phyloP scores from a whole-genome alignment of 768 basidiomycete species.

The Cystofilobasidium capitatum region DNA sequence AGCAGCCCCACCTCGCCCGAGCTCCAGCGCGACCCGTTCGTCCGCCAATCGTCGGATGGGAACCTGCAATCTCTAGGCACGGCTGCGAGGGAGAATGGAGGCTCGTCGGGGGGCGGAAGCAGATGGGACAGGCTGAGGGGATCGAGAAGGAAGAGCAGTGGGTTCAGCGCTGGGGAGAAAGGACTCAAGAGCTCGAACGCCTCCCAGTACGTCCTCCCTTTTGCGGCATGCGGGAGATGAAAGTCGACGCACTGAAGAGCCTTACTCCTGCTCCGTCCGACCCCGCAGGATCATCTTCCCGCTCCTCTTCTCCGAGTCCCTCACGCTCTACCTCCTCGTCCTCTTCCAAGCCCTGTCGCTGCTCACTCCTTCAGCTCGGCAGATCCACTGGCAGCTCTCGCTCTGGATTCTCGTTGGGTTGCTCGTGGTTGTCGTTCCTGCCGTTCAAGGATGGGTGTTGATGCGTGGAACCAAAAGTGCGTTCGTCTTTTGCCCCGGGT shows the following conservation, averaged over 20 bases:
- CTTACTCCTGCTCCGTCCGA: not conserved
- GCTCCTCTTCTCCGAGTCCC: constrained; percentile 63
- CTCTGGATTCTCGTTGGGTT: constrained; percentile 52
- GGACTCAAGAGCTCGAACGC: too few species aligned
- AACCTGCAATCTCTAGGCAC: not conserved
- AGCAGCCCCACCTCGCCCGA: too few species aligned
- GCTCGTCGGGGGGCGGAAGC: not conserved
- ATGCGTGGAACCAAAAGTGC: constrained; percentile 17
- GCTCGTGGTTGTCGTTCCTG: constrained; percentile 59
- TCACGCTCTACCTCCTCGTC: constrained; percentile 59
- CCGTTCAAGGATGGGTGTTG: constrained; percentile 39
- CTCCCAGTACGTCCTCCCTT: too few species aligned
- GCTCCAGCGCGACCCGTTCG: not conserved
- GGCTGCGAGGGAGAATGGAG: not conserved
- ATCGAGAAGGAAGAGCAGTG: not conserved
- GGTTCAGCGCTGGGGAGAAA: not conserved
- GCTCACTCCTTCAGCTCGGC: constrained; percentile 51
- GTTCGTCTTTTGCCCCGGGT: too few species aligned
- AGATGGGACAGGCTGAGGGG: not conserved
- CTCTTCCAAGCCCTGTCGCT: constrained; percentile 58
- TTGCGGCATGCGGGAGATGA: not conserved
- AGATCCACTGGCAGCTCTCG: constrained; percentile 60
- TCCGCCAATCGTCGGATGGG: not conserved
- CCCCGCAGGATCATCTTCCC: constrained; percentile 47
- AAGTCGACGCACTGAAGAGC: not conserved